A percentile compares a stretch with the other conserved stretches of the same genome.
phyloP scores from a whole-genome alignment of 768 basidiomycete species.

The Asterophora parasitica region DNA sequence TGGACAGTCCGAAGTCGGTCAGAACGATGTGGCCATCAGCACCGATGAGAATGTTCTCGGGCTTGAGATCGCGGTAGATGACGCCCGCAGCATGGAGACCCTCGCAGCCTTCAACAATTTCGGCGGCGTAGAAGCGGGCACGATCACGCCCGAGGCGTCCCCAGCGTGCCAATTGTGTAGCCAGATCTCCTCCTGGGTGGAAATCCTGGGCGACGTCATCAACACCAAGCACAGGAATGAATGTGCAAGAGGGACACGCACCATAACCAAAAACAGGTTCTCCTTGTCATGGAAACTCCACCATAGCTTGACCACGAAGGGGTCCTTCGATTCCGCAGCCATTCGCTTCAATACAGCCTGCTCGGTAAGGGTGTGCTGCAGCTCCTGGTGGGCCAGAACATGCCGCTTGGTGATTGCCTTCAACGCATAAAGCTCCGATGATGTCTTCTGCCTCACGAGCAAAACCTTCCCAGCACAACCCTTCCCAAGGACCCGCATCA shows the following conservation, averaged over 20 bases:
- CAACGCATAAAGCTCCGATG: constrained; percentile 77
- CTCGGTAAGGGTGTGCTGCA: constrained; percentile 95
- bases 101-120: constrained; percentile 95
- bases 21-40: constrained; percentile 93
- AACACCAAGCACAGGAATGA: constrained; percentile 12
- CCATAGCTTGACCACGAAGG: constrained; percentile 94
- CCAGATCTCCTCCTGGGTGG: constrained; percentile 94
- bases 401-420: constrained; percentile 98
- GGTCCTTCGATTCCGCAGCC: constrained; percentile 83
- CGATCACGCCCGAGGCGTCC: constrained; percentile 90
- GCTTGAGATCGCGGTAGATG: constrained; percentile 96
- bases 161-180: constrained; percentile 96
- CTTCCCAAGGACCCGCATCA: constrained; percentile 94
- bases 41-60: constrained; percentile 94
- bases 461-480: constrained; percentile 97
- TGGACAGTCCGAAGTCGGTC: constrained; percentile 94
- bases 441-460: constrained; percentile 77
- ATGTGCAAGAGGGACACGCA: constrained; percentile 28
- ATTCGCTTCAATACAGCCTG: constrained; percentile 93
- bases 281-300: constrained; percentile 99
- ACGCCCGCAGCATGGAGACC: constrained; percentile 92
- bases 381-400: constrained; percentile 93
- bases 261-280: constrained; percentile 95
- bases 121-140: constrained; percentile 94
- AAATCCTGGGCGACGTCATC: constrained; percentile 57